These are phyloP conservation scores for Talaromyces sp. DNA, from an alignment of 2,329 filamentous ascomycete species.

Conservation along the genomic window DNA sequence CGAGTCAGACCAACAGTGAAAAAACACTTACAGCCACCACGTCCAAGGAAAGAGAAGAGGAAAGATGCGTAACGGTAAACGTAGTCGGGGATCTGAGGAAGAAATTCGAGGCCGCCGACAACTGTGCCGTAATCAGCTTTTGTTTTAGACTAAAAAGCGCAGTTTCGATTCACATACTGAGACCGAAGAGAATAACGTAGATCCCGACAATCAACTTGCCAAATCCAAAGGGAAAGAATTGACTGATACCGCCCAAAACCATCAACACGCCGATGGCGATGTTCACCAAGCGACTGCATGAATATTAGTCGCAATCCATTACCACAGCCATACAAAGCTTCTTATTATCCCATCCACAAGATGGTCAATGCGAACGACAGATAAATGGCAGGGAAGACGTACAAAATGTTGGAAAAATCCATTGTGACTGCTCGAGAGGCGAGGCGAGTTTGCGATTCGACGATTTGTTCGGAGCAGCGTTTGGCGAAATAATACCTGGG, in stretches of 20 bases:
- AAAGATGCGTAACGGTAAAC: constrained; percentile 92
- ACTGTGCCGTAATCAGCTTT: constrained; percentile 36
- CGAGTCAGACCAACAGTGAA: constrained; percentile 6
- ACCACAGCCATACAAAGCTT: background rate
- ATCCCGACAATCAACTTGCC: constrained; percentile 71
- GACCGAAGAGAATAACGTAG: constrained; percentile 88
- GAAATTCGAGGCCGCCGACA: constrained; percentile 77
- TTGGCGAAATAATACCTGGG: background rate
- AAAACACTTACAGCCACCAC: constrained; percentile 77
- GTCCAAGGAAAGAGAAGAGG: constrained; percentile 94
- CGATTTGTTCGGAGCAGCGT: background rate
- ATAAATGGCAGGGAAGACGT: constrained; percentile 40
- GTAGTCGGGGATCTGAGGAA: constrained; percentile 75
- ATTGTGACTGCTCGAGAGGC: constrained; percentile 46
- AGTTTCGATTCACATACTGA: constrained; percentile 53
- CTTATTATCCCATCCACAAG: background rate
- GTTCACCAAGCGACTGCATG: constrained; percentile 82
- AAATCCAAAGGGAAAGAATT: constrained; percentile 40
- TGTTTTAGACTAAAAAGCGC: background rate
- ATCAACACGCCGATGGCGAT: constrained; percentile 81
- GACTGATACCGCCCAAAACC: constrained; percentile 67
- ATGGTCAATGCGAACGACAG: background rate
- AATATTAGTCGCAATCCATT: constrained; percentile 21
- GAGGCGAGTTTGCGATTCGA: background rate
- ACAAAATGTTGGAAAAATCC: constrained; percentile 94